Evolutionary conservation across 352 stramenopile species (phyloP), one percentile per base, ranked within the genome.

Genomic region (Globisporangium echinulatum): DNA sequence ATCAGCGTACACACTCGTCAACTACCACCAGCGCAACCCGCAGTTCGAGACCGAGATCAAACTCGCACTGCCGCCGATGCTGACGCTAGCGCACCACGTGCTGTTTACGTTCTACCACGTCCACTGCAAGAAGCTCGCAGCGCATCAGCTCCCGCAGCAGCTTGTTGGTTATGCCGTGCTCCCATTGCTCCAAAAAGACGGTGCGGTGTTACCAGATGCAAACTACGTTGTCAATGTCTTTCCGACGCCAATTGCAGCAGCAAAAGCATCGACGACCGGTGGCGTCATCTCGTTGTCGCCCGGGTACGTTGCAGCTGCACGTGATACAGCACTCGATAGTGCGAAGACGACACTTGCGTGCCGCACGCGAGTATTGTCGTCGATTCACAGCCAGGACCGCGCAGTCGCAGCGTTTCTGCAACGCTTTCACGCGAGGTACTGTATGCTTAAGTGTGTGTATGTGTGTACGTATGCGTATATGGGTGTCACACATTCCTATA

Each of bases 61-160:
- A 54, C 65, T 92, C 42, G 75, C 68, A 40, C 68, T 92, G 9
- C 82, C 82, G 2, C 69, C 79, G 59, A 59, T 60, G 36, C 64
- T 92, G 17, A 78, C 75, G n/a, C 25, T 17, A 5, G 46, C 47
- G 0, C 78, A 92, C 47, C 75, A 89, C 49, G 55, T 92, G 13
- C 58, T 89, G 1, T 86, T 90, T 63, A 87, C 75, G 8, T 89
- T 92, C 52, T 90, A 85, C 51, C 82, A 92, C 62, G 80, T 92
- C 0, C 80, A 92, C 57, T 92, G 82, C 71, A 92, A 92, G 61
- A 92, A 90, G 44, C 52, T 90, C 2, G 70, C 73, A 38, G 63
- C 69, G 0, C 72, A 68, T 33, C 78, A 92, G 50, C 70, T 70
- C 10, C 80, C 86, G 25, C 75, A 89, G 59, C 80, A 92, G 38